phyloP scores from a whole-genome alignment of 495 filamentous ascomycete species.

The Trichoderma reesei region DNA sequence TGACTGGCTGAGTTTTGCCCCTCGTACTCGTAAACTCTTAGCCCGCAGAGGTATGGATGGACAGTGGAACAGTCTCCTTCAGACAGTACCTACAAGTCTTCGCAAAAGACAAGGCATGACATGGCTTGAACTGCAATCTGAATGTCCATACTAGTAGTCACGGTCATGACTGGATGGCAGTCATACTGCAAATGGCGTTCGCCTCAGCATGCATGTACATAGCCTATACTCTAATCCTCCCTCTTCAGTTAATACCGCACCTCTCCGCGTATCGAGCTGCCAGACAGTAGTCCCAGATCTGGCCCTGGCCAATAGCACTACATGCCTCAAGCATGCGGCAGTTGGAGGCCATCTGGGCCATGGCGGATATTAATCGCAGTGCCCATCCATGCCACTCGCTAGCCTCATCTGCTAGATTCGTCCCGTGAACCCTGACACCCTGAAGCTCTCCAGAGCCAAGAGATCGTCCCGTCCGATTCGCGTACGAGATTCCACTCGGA shows the following conservation, averaged over 20 bases:
- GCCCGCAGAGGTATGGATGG: not conserved
- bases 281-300: not conserved
- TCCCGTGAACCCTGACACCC: not conserved
- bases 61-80: not conserved
- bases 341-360: not conserved
- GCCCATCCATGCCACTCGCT: not conserved
- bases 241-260: not conserved
- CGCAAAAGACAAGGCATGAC: not conserved
- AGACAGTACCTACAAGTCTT: not conserved
- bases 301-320: not conserved
- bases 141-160: not conserved
- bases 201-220: too few species aligned
- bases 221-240: not conserved
- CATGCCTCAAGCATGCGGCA: not conserved
- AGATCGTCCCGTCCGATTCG: not conserved
- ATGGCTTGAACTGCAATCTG: not conserved
- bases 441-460: not conserved
- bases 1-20: not conserved
- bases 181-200: not conserved
- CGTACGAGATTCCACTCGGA: not conserved
- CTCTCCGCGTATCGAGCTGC: not conserved
- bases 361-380: not conserved
- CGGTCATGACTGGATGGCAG: not conserved
- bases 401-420: not conserved
- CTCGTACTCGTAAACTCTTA: not conserved